These are phyloP conservation scores for Plasmopara halstedii DNA, from an alignment of 352 stramenopile species.

Conservation along the genomic window DNA sequence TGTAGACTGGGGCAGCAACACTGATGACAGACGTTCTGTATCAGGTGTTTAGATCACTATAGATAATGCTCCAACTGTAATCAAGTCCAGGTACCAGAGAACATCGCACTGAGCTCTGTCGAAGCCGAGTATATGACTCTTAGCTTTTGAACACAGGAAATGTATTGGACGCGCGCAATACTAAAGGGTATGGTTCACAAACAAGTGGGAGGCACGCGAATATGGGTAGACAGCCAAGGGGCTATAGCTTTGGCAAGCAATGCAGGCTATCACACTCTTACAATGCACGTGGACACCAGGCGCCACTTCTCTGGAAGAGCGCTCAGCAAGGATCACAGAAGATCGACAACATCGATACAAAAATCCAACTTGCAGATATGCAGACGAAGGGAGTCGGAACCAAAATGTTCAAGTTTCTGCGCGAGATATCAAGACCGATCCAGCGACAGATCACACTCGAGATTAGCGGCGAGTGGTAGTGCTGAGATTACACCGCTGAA, in stretches of 20 bases:
- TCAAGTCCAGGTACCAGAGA: constrained; percentile 7
- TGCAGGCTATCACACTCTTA: not conserved
- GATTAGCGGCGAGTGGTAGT: too few species aligned
- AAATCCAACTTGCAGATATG: not conserved
- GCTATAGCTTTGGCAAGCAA: not conserved
- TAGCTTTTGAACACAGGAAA: constrained; percentile 5
- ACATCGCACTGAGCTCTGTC: constrained; percentile 4
- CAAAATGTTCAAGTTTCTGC: not conserved
- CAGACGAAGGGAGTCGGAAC: not conserved
- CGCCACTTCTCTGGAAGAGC: not conserved
- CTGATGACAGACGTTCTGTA: constrained; percentile 8
- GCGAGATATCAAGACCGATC: too few species aligned
- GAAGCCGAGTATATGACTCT: constrained; percentile 14
- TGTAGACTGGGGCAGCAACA: constrained; percentile 2
- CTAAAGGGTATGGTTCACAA: not conserved
- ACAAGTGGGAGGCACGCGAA: not conserved
- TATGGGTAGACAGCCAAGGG: not conserved
- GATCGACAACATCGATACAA: not conserved
- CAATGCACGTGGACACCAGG: not conserved
- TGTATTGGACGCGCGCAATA: not conserved
- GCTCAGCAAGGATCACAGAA: not conserved
- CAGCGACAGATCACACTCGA: too few species aligned
- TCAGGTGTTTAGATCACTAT: constrained; percentile 13
- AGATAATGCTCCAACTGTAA: constrained; percentile 1
- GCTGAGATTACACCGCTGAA: too few species aligned